phyloP scores from a whole-genome alignment of 495 filamentous ascomycete species.

The Aspergillus olivimuriae region DNA sequence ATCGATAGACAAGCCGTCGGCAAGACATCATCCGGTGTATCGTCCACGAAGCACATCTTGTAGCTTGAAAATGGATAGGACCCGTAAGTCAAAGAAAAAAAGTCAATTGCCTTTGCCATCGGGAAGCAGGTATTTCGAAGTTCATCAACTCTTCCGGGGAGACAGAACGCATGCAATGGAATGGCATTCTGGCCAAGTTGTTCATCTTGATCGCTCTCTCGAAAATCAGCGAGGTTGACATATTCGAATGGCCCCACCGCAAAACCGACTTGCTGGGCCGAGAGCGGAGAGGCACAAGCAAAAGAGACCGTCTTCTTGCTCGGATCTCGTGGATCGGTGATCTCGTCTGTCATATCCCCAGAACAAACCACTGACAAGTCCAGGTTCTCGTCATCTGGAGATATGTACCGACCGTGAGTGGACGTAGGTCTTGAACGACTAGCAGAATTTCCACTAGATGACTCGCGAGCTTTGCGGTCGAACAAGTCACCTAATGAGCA shows the following conservation, averaged over 20 bases:
- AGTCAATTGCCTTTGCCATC: slow-evolving; percentile 72
- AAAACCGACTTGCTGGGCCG: slow-evolving; percentile 85
- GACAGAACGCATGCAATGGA: slow-evolving; percentile 81
- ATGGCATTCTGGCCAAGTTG: slow-evolving; percentile 77
- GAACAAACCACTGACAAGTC: slow-evolving; percentile 89
- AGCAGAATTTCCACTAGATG: slow-evolving; percentile 6
- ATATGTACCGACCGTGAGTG: slow-evolving; percentile 23
- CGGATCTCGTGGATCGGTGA: slow-evolving; percentile 62
- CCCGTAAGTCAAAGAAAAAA: slow-evolving; percentile 76
- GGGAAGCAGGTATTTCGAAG: slow-evolving; percentile 78
- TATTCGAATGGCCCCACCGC: slow-evolving; percentile 91
- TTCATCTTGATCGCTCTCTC: slow-evolving; percentile 85
- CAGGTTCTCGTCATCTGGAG: slow-evolving; percentile 73
- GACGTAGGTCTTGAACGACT: slow-evolving; percentile 17
- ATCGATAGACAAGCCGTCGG: slow-evolving; percentile 78
- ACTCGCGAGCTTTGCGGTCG: slow-evolving; percentile 30
- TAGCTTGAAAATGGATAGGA: slow-evolving; percentile 83
- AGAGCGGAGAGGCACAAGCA: slow-evolving; percentile 58
- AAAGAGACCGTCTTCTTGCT: slow-evolving; percentile 82
- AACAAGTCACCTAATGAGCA: slow-evolving; percentile 83
- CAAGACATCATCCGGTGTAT: slow-evolving; percentile 63
- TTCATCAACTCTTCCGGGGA: slow-evolving; percentile 74
- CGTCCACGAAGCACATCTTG: slow-evolving; percentile 91
- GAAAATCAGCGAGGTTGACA: slow-evolving; percentile 80
- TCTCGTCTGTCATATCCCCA: slow-evolving; percentile 79